These are phyloP conservation scores for Streptanthus diversifolius DNA, from an alignment of 345 rosid species.

Conservation along the genomic window DNA sequence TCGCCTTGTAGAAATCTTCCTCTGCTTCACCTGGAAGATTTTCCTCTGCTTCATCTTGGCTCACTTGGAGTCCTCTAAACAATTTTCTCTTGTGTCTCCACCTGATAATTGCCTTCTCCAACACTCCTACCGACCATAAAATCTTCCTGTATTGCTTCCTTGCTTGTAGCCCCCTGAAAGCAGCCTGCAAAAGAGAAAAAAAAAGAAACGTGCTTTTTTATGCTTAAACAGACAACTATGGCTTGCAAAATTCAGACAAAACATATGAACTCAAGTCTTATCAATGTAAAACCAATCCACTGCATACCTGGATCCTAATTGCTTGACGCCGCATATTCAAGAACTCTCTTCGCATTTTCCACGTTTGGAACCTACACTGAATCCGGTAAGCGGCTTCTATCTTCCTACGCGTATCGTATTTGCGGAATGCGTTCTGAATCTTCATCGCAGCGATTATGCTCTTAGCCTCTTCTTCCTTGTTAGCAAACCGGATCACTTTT, in stretches of 20 bases:
- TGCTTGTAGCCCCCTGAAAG: conserved; percentile 77
- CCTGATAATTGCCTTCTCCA: conserved; percentile 83
- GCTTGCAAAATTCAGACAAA: conserved; percentile 11
- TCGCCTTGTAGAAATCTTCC: conserved; percentile 71
- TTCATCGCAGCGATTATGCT: conserved; percentile 81
- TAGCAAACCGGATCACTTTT: conserved; percentile 41
- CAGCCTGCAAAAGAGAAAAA: conserved; percentile 50
- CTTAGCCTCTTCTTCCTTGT: conserved; percentile 64
- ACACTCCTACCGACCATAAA: conserved; percentile 87
- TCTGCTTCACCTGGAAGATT: conserved; percentile 43
- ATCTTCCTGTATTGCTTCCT: conserved; percentile 77
- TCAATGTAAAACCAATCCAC: background rate
- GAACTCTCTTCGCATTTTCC: conserved; percentile 75
- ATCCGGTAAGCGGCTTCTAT: conserved; percentile 81
- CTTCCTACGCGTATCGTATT: conserved; percentile 56
- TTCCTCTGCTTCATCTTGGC: conserved; percentile 47
- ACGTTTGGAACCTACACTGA: conserved; percentile 81
- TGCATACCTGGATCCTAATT: conserved; percentile 74
- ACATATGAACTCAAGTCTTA: background rate
- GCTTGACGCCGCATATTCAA: conserved; percentile 70
- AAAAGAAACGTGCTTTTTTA: background rate
- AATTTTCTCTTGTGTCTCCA: conserved; percentile 92
- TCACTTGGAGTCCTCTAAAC: conserved; percentile 71
- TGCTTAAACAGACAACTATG: background rate
- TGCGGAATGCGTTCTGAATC: conserved; percentile 93